phyloP scores from a whole-genome alignment of 306 rosid species.

The Dryas octopetala region DNA sequence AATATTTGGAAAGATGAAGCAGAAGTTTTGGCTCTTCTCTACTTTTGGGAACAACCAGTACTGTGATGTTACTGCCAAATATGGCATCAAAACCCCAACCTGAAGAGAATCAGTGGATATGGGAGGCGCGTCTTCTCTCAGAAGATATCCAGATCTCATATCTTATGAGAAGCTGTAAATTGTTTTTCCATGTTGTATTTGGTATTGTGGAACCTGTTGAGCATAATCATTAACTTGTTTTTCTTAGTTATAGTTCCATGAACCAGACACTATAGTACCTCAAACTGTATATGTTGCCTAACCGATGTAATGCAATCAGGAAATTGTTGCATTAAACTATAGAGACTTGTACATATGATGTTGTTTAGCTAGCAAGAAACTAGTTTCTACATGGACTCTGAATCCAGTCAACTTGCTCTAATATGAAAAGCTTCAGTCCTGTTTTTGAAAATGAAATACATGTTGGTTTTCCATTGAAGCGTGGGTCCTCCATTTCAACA shows the following conservation, averaged over 20 bases:
- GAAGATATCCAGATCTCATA: slow-evolving; percentile 45
- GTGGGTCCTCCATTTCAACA: background rate
- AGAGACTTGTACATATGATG: too few species aligned
- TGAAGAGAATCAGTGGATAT: slow-evolving; percentile 28
- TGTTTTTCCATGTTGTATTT: slow-evolving; percentile 10
- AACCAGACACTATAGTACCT: background rate
- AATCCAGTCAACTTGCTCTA: background rate
- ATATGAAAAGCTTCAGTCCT: background rate
- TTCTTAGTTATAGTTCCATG: background rate
- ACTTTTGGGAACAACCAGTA: slow-evolving; percentile 30
- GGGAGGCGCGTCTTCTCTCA: slow-evolving; percentile 17
- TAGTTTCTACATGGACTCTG: background rate
- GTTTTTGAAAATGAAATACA: background rate
- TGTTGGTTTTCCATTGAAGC: too few species aligned
- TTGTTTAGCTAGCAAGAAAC: background rate
- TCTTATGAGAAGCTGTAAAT: slow-evolving; percentile 58
- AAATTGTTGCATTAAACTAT: slow-evolving; percentile 8
- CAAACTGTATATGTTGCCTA: slow-evolving; percentile 26
- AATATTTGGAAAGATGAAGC: slow-evolving; percentile 42
- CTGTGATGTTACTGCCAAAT: slow-evolving; percentile 18
- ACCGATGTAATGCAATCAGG: slow-evolving; percentile 3
- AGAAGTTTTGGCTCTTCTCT: slow-evolving; percentile 45
- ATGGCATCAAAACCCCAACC: slow-evolving; percentile 46
- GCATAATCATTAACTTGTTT: background rate
- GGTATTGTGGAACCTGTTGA: background rate